Base-by-base conservation (phyloP, 352 stramenopile species). In the Phytophthora sojae region DNA sequence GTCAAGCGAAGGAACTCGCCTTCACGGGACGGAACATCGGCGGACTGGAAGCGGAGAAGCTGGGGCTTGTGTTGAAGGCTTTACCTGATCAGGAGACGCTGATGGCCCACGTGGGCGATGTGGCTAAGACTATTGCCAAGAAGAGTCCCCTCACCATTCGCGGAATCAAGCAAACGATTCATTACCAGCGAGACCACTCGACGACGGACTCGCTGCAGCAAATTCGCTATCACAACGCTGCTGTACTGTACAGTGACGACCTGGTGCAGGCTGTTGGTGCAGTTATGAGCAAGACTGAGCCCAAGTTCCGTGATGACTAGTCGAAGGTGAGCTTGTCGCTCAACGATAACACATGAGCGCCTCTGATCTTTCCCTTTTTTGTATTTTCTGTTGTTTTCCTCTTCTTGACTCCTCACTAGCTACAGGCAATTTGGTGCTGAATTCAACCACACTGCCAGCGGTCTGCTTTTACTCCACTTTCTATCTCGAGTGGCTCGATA, bases 121-220 rank as follows among this genome's bases (percentile, higher is more conserved):
- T 97, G 8, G 89, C 89, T 0, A 73, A 70, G 30, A 57, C 63
- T 23, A 97, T 97, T 68, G 86, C 90, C 14, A 71, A 80, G 56
- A 97, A 97, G 76, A 96, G 88, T 54, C 91, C 91, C 7, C 66
- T 97, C 15, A 96, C 90, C 6, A 79, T 96, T 62, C 88, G 91
- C 25, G 91, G 91, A 39, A 92, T 97, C 56, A 97, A 97, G 70
- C 75, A 96, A 69, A 93, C 87, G 25, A 93, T 97, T 45, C 79
- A 96, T 55, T 96, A 95, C 78, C 84, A 90, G 69, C 84, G 91
- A 15, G 90, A 97, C 64, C 91, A 97, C 80, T 86, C 85, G 67
- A 96, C 89, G 3, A 44, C 62, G 23, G 88, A 97, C 57, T 75
- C 88, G 35, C 79, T 97, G 15, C 44, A 85, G 64, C 90, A 97